Evolutionary conservation across 352 stramenopile species (phyloP).

Genomic region (Thalassiosira hispida): DNA sequence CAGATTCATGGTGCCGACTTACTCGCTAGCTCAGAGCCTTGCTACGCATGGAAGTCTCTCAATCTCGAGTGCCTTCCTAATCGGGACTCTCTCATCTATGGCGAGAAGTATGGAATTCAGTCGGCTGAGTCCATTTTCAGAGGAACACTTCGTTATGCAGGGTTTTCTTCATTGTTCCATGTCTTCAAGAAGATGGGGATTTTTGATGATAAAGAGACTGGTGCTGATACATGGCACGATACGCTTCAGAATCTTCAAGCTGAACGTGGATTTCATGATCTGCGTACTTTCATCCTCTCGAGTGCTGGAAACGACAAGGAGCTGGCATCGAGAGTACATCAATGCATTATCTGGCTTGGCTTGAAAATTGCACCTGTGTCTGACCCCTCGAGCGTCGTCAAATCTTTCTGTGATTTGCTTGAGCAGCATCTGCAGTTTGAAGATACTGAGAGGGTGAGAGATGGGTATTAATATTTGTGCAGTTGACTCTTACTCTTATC

Average conservation of each 20-base stretch:
- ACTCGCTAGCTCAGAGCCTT: conserved; percentile 86
- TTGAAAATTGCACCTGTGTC: conserved; percentile 32
- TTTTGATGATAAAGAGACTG: conserved; percentile 84
- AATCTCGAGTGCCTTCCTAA: conserved; percentile 95
- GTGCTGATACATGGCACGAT: conserved; percentile 87
- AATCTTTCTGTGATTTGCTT: conserved; percentile 82
- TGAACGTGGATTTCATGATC: conserved; percentile 55
- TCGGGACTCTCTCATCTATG: conserved; percentile 92
- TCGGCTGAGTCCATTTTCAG: conserved; percentile 91
- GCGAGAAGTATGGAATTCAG: conserved; percentile 93
- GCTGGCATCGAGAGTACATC: conserved; percentile 36
- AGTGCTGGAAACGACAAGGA: conserved; percentile 45
- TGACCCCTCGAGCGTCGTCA: conserved; percentile 50
- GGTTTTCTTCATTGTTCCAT: conserved; percentile 91
- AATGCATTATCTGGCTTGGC: conserved; percentile 51
- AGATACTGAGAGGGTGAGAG: conserved; percentile 89
- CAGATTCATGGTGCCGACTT: conserved; percentile 89
- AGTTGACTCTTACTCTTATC: no score
- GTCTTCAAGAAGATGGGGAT: conserved; percentile 91
- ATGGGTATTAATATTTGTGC: no score
- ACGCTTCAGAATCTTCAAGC: conserved; percentile 83
- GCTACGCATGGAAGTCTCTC: conserved; percentile 90
- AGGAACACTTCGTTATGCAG: conserved; percentile 93
- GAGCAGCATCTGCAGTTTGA: conserved; percentile 91
- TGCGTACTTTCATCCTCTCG: conserved; percentile 57